phyloP scores from a whole-genome alignment of 441 rosid species.

The Mallotus repandus region DNA sequence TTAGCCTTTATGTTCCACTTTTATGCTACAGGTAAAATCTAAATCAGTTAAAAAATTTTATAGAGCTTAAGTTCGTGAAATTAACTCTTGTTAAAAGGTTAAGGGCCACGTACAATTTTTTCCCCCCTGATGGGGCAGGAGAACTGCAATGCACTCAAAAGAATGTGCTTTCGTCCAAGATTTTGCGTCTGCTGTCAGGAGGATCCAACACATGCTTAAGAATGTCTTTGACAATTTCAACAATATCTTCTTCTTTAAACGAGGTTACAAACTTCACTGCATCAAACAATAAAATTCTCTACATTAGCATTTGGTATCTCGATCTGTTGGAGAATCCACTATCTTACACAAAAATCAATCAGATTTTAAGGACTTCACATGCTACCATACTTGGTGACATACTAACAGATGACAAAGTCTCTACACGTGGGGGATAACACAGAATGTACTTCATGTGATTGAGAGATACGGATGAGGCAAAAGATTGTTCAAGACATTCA shows the following conservation, averaged over 20 bases:
- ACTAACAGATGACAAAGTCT: background rate
- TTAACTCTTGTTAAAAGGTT: background rate
- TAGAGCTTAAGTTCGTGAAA: background rate
- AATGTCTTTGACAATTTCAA: constrained; percentile 48
- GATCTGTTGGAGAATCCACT: background rate
- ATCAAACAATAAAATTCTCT: constrained; percentile 14
- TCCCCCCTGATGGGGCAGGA: background rate
- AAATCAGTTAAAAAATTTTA: background rate
- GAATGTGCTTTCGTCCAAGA: constrained; percentile 10
- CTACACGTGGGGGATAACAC: constrained; percentile 1
- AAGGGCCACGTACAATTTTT: background rate
- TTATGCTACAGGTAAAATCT: background rate
- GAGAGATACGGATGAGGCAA: background rate
- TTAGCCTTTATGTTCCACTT: constrained; percentile 9
- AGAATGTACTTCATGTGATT: background rate
- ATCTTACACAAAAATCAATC: background rate
- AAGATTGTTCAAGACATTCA: background rate
- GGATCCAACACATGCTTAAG: constrained; percentile 52
- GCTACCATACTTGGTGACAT: background rate
- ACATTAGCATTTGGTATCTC: constrained; percentile 13
- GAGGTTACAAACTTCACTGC: constrained; percentile 60
- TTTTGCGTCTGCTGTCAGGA: constrained; percentile 12
- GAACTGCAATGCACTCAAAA: constrained; percentile 8
- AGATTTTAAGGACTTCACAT: constrained; percentile 3
- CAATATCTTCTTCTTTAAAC: constrained; percentile 48